Conservation (phyloP, 176 grass and related monocot genomes). For the Typha latifolia region DNA sequence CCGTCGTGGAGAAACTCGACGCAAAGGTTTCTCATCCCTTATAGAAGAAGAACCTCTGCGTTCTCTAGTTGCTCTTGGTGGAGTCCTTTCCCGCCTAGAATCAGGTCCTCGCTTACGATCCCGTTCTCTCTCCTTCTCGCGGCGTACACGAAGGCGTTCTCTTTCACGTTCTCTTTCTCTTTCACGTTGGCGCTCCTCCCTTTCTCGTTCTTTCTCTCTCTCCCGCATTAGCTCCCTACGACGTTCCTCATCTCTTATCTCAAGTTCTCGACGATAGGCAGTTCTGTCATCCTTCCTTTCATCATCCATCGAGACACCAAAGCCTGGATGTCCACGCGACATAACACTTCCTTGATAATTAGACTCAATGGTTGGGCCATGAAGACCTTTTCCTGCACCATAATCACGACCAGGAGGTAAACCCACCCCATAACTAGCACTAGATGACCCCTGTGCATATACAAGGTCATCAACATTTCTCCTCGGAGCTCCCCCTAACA, state of each 20-base stretch:
- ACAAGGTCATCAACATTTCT: slow-evolving; percentile 61
- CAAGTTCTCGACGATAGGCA: slow-evolving; percentile 60
- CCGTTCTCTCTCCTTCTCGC: slow-evolving; percentile 75
- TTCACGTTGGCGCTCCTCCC: slow-evolving; percentile 32
- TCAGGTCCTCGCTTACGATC: slow-evolving; percentile 63
- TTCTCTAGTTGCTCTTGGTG: slow-evolving; percentile 55
- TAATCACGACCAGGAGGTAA: slow-evolving; percentile 84
- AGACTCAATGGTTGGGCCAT: slow-evolving; percentile 48
- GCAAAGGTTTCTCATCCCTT: slow-evolving; percentile 57
- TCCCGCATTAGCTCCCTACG: slow-evolving; percentile 51
- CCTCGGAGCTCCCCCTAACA: slow-evolving; percentile 73
- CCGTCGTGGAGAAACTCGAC: slow-evolving; percentile 58
- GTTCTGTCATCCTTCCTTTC: slow-evolving; percentile 44
- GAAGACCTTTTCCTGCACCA: slow-evolving; percentile 53
- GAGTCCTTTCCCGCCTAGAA: slow-evolving; percentile 59
- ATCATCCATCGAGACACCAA: slow-evolving; percentile 55
- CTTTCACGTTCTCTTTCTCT: slow-evolving; percentile 51
- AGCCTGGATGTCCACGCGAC: slow-evolving; percentile 40
- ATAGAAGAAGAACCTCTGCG: slow-evolving; percentile 56
- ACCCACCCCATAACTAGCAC: slow-evolving; percentile 44
- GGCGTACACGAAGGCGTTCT: slow-evolving; percentile 56
- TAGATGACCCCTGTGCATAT: slow-evolving; percentile 56
- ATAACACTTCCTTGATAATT: slow-evolving; percentile 51
- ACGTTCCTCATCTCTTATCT: slow-evolving; percentile 82
- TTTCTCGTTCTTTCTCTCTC: slow-evolving; percentile 40